Percentiles rank a stretch among this genome's conserved stretches.
Conservation (phyloP, 768 basidiomycete genomes). For the Pleurotus sapidus region DNA sequence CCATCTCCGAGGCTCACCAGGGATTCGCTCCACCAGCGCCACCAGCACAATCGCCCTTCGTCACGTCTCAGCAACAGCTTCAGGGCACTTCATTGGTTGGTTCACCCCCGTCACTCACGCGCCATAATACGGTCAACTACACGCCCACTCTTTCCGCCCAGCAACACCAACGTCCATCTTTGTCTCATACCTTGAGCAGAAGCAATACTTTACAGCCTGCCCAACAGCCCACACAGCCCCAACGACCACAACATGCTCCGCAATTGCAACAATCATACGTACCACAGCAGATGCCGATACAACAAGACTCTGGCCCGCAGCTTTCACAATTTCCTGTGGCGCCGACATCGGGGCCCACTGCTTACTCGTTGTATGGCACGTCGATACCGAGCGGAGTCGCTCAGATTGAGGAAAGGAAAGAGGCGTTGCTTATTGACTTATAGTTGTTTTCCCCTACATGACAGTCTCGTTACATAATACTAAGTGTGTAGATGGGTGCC, state of each 20-base stretch:
- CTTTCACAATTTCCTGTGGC: conserved; percentile 65
- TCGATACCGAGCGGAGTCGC: conserved; percentile 45
- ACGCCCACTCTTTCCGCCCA: conserved; percentile 10
- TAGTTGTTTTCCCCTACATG: conserved; percentile 10
- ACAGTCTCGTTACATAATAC: too few relatives aligned
- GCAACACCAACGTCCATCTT: conserved; percentile 16
- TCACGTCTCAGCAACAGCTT: not conserved
- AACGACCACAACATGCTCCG: not conserved
- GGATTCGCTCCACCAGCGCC: conserved; percentile 7
- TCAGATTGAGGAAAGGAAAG: conserved; percentile 66
- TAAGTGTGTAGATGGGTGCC: too few relatives aligned
- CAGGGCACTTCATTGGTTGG: conserved; percentile 8
- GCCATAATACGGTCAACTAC: conserved; percentile 11
- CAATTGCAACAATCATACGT: conserved; percentile 9
- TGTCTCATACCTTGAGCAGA: not conserved
- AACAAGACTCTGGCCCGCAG: conserved; percentile 20
- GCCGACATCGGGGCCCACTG: conserved; percentile 57
- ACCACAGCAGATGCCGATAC: conserved; percentile 18
- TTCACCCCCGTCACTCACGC: conserved; percentile 11
- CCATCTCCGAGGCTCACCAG: not conserved
- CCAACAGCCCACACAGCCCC: not conserved
- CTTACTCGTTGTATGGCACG: conserved; percentile 46
- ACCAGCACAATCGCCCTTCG: not conserved
- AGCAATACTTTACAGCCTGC: not conserved
- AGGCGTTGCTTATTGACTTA: conserved; percentile 54